phyloP scores from a whole-genome alignment of 176 grass and related monocot species.

The Otatea glauca region DNA sequence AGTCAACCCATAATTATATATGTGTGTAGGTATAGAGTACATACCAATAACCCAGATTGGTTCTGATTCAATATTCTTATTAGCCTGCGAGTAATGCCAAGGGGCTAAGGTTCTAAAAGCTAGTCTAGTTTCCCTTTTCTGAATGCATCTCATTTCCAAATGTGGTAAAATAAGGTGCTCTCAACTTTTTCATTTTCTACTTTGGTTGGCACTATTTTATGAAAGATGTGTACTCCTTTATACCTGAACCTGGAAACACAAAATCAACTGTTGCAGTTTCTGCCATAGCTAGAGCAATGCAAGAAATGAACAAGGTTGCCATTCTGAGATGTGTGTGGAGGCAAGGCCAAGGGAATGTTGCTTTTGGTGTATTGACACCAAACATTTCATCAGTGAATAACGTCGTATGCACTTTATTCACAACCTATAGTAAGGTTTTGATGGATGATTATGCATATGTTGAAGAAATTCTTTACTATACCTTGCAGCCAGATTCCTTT shows the following conservation, averaged over 20 bases:
- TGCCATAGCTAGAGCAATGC: slow-evolving; percentile 84
- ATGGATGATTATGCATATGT: slow-evolving; percentile 47
- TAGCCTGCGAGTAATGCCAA: slow-evolving; percentile 5
- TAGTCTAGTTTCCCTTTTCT: background rate
- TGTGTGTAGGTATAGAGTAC: slow-evolving; percentile 12
- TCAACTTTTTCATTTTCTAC: slow-evolving; percentile 31
- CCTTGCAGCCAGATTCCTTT: slow-evolving; percentile 84
- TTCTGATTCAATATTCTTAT: background rate
- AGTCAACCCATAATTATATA: background rate
- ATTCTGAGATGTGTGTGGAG: slow-evolving; percentile 87
- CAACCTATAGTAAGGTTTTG: slow-evolving; percentile 3
- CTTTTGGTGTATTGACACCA: slow-evolving; percentile 83
- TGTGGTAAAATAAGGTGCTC: slow-evolving; percentile 8
- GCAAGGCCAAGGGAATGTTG: slow-evolving; percentile 77
- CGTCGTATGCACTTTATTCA: slow-evolving; percentile 54
- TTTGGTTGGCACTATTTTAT: slow-evolving; percentile 78
- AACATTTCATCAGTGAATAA: slow-evolving; percentile 86
- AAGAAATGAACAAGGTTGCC: slow-evolving; percentile 76
- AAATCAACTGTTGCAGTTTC: slow-evolving; percentile 71
- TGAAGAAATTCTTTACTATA: slow-evolving; percentile 10
- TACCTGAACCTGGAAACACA: slow-evolving; percentile 86
- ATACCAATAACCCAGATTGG: background rate
- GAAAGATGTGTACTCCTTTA: slow-evolving; percentile 85
- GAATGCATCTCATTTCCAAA: slow-evolving; percentile 8
- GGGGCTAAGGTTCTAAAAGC: background rate